These are phyloP conservation scores for Nothophoma quercina DNA, from an alignment of 2,329 filamentous ascomycete genomes.

Conservation along the genomic window DNA sequence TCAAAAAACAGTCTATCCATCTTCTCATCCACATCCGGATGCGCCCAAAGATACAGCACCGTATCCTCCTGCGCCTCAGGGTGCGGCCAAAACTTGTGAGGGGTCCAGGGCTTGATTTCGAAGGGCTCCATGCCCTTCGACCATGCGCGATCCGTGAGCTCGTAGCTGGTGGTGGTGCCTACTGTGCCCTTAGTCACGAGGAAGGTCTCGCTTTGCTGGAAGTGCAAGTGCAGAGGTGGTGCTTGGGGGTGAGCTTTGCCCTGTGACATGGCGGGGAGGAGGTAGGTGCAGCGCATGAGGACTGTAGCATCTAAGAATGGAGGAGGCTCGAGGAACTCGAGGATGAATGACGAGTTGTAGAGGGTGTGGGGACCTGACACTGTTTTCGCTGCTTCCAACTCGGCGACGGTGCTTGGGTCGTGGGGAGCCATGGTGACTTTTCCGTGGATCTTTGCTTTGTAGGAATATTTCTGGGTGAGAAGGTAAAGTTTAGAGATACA, in stretches of 20 bases:
- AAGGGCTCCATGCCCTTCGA: not conserved
- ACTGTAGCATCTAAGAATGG: slow-evolving; percentile 20
- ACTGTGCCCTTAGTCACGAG: slow-evolving; percentile 18
- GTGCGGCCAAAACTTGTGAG: slow-evolving; percentile 22
- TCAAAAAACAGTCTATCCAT: slow-evolving; percentile 30
- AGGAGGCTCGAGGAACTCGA: slow-evolving; percentile 25
- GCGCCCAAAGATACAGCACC: slow-evolving; percentile 24
- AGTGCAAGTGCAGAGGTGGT: slow-evolving; percentile 27
- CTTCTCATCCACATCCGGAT: slow-evolving; percentile 18
- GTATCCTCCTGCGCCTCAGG: slow-evolving; percentile 15
- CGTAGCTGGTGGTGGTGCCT: slow-evolving; percentile 8
- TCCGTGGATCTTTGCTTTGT: not conserved
- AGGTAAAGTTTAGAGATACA: no score
- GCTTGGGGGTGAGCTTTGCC: slow-evolving; percentile 24
- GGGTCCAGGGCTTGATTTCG: slow-evolving; percentile 21
- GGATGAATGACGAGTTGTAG: slow-evolving; percentile 16
- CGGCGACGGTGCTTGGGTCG: not conserved
- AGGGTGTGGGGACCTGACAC: slow-evolving; percentile 20
- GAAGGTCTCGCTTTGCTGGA: slow-evolving; percentile 26
- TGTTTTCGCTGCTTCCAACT: slow-evolving; percentile 12
- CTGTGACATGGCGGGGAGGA: slow-evolving; percentile 1
- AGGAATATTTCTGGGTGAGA: not conserved
- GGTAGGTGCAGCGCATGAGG: slow-evolving; percentile 24
- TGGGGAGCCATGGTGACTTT: not conserved
- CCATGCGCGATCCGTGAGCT: not conserved